These are phyloP conservation scores for Rhynchospora pubera DNA, from an alignment of 176 grass and related monocot species.

Conservation along the genomic window DNA sequence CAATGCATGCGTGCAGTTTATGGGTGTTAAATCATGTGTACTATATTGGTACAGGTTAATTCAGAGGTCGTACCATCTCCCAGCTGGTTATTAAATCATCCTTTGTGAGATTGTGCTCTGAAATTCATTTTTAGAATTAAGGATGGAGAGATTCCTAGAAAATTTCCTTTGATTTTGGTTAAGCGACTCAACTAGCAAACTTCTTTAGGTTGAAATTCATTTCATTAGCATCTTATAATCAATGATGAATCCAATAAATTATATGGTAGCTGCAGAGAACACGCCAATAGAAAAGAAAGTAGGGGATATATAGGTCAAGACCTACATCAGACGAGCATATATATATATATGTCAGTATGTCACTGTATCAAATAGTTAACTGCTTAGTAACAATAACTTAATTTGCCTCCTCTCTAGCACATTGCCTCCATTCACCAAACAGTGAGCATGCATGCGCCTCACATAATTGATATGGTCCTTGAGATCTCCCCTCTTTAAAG, in stretches of 20 bases:
- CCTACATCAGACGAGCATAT: not conserved
- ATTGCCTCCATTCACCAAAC: conserved; percentile 24
- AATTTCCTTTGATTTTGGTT: not conserved
- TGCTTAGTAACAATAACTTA: not conserved
- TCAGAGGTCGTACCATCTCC: not conserved
- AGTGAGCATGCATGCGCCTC: not conserved
- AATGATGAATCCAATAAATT: not conserved
- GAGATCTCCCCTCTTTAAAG: conserved; percentile 47
- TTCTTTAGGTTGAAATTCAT: not conserved
- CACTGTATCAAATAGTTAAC: not conserved
- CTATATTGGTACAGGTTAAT: not conserved
- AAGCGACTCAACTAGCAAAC: not conserved
- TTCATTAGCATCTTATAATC: not conserved
- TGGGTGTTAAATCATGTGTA: not conserved
- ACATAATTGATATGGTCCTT: conserved; percentile 32
- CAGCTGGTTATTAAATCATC: not conserved
- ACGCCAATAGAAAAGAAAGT: not conserved
- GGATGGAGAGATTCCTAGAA: not conserved
- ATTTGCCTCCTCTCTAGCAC: conserved; percentile 21
- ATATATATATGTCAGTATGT: not conserved
- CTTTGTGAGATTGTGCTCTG: not conserved
- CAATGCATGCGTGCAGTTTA: not conserved
- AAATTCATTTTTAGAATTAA: too few species aligned
- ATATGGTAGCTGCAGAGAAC: not conserved
- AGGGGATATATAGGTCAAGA: conserved; percentile 3